Conservation (phyloP, 2,329 filamentous ascomycete genomes). For the Fonsecaea nubica region DNA sequence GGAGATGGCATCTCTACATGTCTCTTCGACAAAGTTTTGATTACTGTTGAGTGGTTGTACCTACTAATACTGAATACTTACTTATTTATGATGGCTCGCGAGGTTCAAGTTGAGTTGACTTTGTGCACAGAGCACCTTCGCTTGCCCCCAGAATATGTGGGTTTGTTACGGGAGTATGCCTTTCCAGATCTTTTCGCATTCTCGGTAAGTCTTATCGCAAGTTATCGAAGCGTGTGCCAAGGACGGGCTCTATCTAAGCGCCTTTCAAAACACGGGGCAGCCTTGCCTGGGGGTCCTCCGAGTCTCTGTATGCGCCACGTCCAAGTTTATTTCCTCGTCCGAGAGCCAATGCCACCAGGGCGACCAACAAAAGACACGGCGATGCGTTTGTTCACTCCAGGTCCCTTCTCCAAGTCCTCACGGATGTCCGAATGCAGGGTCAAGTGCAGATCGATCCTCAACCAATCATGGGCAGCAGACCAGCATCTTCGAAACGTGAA, state of each 20-base stretch:
- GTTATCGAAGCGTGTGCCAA: background rate
- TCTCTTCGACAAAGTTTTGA: no score
- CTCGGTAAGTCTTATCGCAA: background rate
- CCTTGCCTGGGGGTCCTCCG: no score
- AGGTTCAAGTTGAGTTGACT: background rate
- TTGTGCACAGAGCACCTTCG: constrained; percentile 2
- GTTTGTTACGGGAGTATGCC: background rate
- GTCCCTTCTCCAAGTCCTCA: background rate
- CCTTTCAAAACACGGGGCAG: background rate
- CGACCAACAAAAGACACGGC: constrained; percentile 19
- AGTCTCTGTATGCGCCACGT: constrained; percentile 1
- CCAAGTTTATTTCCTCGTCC: background rate
- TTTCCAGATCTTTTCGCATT: background rate
- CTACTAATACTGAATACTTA: no score
- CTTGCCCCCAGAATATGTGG: background rate
- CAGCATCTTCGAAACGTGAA: constrained; percentile 20
- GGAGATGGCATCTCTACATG: no score
- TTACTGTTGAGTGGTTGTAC: no score
- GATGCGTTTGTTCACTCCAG: background rate
- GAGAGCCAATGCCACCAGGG: constrained; percentile 12
- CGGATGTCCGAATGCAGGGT: constrained; percentile 17
- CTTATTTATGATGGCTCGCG: no score
- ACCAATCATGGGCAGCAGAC: constrained; percentile 16
- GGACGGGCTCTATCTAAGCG: constrained; percentile 1
- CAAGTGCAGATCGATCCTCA: constrained; percentile 9